A percentile compares a stretch with the other conserved stretches of the same genome.
Evolutionary conservation across 352 stramenopile genomes (phyloP).

Genomic region (Phytopythium kandeliae): DNA sequence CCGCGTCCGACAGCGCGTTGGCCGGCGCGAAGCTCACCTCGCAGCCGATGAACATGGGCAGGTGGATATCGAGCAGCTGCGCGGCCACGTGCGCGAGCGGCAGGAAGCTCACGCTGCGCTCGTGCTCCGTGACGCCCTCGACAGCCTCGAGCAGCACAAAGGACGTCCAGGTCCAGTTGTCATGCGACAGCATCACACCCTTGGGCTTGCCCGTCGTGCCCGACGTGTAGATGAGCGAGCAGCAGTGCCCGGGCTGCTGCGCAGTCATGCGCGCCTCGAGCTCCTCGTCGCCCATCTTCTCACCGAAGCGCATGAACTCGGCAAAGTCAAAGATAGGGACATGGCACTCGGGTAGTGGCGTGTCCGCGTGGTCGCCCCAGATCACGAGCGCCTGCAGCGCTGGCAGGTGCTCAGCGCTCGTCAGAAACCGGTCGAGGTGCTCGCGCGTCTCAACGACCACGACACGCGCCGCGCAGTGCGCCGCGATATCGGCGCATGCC

Average conservation of each 20-base stretch:
- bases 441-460: constrained; percentile 64
- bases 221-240: constrained; percentile 90
- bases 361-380: constrained; percentile 42
- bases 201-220: constrained; percentile 69
- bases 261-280: constrained; percentile 36
- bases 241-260: constrained; percentile 57
- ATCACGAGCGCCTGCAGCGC: constrained; percentile 73
- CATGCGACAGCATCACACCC: constrained; percentile 72
- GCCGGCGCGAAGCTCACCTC: constrained; percentile 65
- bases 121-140: constrained; percentile 37
- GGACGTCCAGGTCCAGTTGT: constrained; percentile 71
- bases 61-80: constrained; percentile 76
- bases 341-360: constrained; percentile 14
- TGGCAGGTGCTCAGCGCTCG: constrained; percentile 55
- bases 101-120: constrained; percentile 75
- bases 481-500: constrained; percentile 70
- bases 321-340: constrained; percentile 58
- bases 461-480: constrained; percentile 75
- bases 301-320: constrained; percentile 50
- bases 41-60: constrained; percentile 52
- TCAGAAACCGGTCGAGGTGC: constrained; percentile 72
- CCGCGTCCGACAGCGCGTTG: constrained; percentile 1
- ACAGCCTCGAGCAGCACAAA: constrained; percentile 44
- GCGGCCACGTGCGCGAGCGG: constrained; percentile 80
- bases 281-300: constrained; percentile 18